Conservation (phyloP, 108 stramenopile species). For the Fistulifera solaris region DNA sequence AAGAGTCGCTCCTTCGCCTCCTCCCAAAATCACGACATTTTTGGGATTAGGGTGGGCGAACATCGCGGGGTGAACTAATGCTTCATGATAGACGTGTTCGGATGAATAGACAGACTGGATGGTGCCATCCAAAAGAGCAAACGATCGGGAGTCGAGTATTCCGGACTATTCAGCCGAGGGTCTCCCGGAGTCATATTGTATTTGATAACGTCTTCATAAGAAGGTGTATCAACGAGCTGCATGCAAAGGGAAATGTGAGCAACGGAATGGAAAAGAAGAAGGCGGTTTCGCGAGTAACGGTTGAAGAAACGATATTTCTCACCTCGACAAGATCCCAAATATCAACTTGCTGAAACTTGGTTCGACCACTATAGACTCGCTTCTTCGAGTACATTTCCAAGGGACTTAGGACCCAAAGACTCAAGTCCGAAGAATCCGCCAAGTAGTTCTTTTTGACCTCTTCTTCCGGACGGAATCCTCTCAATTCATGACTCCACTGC, state of each 20-base stretch:
- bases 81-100: slow-evolving; percentile 87
- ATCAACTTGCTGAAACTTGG: slow-evolving; percentile 55
- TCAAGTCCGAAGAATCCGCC: slow-evolving; percentile 34
- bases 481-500: slow-evolving; percentile 67
- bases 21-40: slow-evolving; percentile 84
- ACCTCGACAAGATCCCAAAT: slow-evolving; percentile 72
- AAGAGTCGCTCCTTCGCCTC: slow-evolving; percentile 90
- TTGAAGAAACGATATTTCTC: no score
- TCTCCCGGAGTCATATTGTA: slow-evolving; percentile 53
- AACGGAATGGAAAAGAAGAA: neutral
- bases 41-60: slow-evolving; percentile 79
- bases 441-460: slow-evolving; percentile 13
- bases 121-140: slow-evolving; percentile 62
- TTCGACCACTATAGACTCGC: slow-evolving; percentile 16
- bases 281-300: no score
- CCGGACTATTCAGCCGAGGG: slow-evolving; percentile 62
- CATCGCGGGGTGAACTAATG: slow-evolving; percentile 91
- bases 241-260: neutral
- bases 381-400: slow-evolving; percentile 44
- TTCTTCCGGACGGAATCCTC: slow-evolving; percentile 66
- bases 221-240: slow-evolving; percentile 48
- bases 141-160: slow-evolving; percentile 47
- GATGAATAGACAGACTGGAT: slow-evolving; percentile 43
- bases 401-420: slow-evolving; percentile 38
- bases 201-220: slow-evolving; percentile 50